Evolutionary conservation across 2,329 filamentous ascomycete genomes (phyloP), one percentile per base, ranked within the genome.

Genomic region (Monilinia laxa): DNA sequence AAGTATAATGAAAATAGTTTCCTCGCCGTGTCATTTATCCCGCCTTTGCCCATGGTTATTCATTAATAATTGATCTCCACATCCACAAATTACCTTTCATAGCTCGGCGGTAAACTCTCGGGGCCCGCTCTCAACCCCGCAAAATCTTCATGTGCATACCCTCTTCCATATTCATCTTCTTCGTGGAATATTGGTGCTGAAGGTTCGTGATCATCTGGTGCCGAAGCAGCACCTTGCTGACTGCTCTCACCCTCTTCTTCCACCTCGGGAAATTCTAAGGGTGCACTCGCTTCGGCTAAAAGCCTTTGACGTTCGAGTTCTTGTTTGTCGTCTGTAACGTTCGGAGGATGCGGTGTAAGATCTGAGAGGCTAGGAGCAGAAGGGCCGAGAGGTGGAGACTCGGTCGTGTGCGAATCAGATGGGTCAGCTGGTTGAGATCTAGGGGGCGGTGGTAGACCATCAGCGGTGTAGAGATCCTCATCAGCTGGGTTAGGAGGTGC

Each of bases 271-370:
- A 86, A 83, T 25, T 79, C 75, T 0, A 79, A 77, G 4, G 85
- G 85, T 2, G 82, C 81, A 71, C 84, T 87, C 4, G 81, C 81
- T 73, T 85, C 80, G 58, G 78, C 77, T 68, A 85, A 75, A 18
- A 87, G 74, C 59, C 84, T 79, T 68, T 78, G 82, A 38, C 84
- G 80, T 73, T 90, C 87, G 16, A 90, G 77, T 73, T 92, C 89
- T 73, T 86, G 84, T 73, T 91, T 91, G 73, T 91, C 93, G 65
- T 95, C 91, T 18, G 77, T 71, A 66, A 74, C 56, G 56, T 75
- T 71, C 11, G 68, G 68, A 68, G 67, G 62, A 67, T 59, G 45
- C 49, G 70, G 65, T 66, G 65, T 71, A 6, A 74, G 64, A 64
- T 73, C 69, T 35, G 73, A 67, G 4, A 75, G 68, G 45, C 72